Conservation (phyloP, 73 alveolate species). For the Paraurostyla sp. region DNA sequence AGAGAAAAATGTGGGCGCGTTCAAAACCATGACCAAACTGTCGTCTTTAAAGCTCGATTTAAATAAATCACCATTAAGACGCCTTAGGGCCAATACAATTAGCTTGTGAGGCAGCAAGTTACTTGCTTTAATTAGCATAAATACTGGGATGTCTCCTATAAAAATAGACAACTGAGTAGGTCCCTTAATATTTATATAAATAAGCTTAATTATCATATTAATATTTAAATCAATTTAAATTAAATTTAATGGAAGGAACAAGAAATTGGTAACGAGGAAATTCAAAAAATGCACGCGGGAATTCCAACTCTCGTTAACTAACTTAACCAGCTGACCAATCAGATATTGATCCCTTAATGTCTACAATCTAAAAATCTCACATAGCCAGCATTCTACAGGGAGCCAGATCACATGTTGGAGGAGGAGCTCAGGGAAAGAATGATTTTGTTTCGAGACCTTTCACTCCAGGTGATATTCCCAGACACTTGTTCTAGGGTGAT, state of each 20-base stretch:
- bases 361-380: constrained; percentile 55
- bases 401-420: not conserved
- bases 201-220: too few species aligned
- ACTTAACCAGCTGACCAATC: not conserved
- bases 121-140: not conserved
- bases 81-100: not conserved
- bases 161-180: too few species aligned
- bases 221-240: not conserved
- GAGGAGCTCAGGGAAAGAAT: too few species aligned
- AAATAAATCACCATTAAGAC: not conserved
- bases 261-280: constrained; percentile 42
- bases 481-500: constrained; percentile 64
- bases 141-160: not conserved
- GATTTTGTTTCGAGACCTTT: constrained; percentile 64
- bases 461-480: constrained; percentile 84
- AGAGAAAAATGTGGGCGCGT: not conserved
- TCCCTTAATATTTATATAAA: too few species aligned
- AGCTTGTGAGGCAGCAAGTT: not conserved
- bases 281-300: constrained; percentile 35
- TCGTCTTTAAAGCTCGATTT: not conserved
- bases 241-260: constrained; percentile 28
- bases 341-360: constrained; percentile 52
- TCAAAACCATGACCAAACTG: not conserved
- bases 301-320: not conserved
- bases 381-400: constrained; percentile 65